Evolutionary conservation across 2,329 filamentous ascomycete species (phyloP).

Genomic region (Dichotomopilus funicola): DNA sequence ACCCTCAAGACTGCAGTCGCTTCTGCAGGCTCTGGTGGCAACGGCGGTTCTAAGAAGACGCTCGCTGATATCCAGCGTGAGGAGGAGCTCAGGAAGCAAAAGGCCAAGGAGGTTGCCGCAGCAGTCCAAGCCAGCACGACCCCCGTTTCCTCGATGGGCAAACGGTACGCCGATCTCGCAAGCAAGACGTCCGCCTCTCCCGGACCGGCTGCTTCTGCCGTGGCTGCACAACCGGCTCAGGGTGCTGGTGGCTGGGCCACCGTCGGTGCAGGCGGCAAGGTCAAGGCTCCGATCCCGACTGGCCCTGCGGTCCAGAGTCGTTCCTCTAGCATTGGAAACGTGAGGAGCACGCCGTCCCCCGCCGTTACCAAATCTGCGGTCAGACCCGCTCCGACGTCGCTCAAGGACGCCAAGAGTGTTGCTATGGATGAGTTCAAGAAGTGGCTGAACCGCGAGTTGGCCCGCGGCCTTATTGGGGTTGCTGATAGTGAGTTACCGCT

Average conservation of each 20-base stretch:
- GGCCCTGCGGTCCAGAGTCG: slow-evolving; percentile 47
- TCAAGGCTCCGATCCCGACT: slow-evolving; percentile 67
- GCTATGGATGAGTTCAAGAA: slow-evolving; percentile 91
- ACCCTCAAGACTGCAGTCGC: slow-evolving; percentile 35
- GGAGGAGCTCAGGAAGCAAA: slow-evolving; percentile 84
- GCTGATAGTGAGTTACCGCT: slow-evolving; percentile 12
- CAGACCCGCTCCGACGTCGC: slow-evolving; percentile 44
- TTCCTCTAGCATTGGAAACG: slow-evolving; percentile 36
- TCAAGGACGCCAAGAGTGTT: slow-evolving; percentile 34
- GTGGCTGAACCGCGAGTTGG: slow-evolving; percentile 77
- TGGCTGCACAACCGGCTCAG: slow-evolving; percentile 29
- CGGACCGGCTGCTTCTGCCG: slow-evolving; percentile 36
- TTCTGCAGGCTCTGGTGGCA: slow-evolving; percentile 26
- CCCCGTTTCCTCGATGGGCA: slow-evolving; percentile 51
- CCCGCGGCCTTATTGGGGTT: slow-evolving; percentile 53
- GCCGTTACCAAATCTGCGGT: slow-evolving; percentile 39
- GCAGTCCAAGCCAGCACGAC: slow-evolving; percentile 38
- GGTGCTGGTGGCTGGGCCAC: slow-evolving; percentile 72
- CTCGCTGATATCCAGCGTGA: slow-evolving; percentile 94
- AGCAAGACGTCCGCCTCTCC: slow-evolving; percentile 55
- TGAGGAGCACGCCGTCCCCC: slow-evolving; percentile 38
- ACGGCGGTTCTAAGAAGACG: slow-evolving; percentile 64
- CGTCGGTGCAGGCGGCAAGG: slow-evolving; percentile 87
- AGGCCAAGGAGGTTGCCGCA: slow-evolving; percentile 47
- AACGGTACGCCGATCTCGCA: slow-evolving; percentile 92